A percentile compares a stretch with the other conserved stretches of the same genome.
Conservation (phyloP, 2,329 filamentous ascomycete genomes). For the Fusarium fujikuroi region DNA sequence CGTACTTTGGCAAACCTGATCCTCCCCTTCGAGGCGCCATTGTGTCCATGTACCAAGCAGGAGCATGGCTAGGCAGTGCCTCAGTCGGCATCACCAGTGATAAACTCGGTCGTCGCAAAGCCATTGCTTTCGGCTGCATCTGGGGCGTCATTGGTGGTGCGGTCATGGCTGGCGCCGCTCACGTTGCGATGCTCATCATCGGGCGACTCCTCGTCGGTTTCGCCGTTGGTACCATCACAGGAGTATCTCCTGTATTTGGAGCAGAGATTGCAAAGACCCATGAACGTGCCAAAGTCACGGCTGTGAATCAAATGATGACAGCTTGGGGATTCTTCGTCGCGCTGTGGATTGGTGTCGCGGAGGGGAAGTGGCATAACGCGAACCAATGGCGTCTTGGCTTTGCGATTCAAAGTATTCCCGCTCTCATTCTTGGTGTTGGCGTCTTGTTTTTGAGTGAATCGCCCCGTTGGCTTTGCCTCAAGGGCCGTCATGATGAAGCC, state of each 20-base stretch:
- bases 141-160: conserved; percentile 54
- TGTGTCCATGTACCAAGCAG: conserved; percentile 54
- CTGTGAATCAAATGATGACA: conserved; percentile 56
- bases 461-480: conserved; percentile 51
- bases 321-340: conserved; percentile 56
- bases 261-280: conserved; percentile 56
- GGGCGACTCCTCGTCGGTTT: conserved; percentile 53
- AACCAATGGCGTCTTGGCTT: conserved; percentile 55
- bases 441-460: conserved; percentile 52
- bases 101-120: conserved; percentile 50
- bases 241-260: conserved; percentile 54
- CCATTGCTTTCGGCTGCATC: conserved; percentile 54
- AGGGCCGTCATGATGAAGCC: conserved; percentile 51
- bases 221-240: conserved; percentile 55
- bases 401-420: conserved; percentile 50
- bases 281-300: conserved; percentile 53
- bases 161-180: conserved; percentile 54
- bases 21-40: conserved; percentile 52
- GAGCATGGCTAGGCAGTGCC: conserved; percentile 54
- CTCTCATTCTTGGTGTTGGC: conserved; percentile 48
- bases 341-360: conserved; percentile 53
- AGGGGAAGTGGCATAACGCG: conserved; percentile 51
- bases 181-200: conserved; percentile 54
- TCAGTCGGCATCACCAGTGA: conserved; percentile 54
- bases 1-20: conserved; percentile 50